Evolutionary conservation across 2,329 filamentous ascomycete species (phyloP).

Genomic region (Epichloe scottii): DNA sequence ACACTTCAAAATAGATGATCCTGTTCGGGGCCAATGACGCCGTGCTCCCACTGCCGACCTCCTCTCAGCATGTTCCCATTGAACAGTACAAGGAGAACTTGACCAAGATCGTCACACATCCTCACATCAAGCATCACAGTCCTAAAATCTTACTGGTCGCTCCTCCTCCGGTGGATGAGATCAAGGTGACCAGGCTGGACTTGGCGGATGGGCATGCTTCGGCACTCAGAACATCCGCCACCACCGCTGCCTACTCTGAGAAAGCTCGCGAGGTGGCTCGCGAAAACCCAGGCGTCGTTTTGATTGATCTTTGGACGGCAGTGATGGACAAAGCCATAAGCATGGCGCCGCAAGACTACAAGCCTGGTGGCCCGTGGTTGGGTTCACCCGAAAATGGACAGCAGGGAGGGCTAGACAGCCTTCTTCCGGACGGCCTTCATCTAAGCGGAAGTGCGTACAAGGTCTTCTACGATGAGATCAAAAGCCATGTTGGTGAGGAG

Average conservation of each 20-base stretch:
- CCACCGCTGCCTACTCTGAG: conserved; percentile 45
- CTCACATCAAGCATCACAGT: conserved; percentile 53
- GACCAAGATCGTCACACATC: conserved; percentile 57
- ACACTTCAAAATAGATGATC: conserved; percentile 41
- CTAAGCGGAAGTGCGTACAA: conserved; percentile 41
- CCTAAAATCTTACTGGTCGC: conserved; percentile 67
- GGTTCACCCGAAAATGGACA: conserved; percentile 38
- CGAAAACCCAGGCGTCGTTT: conserved; percentile 50
- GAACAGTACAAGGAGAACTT: conserved; percentile 64
- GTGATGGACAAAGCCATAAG: conserved; percentile 59
- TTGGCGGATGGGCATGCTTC: conserved; percentile 31
- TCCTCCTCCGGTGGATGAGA: conserved; percentile 73
- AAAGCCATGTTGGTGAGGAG: conserved; percentile 34
- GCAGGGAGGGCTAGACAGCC: conserved; percentile 35
- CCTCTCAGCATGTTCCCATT: conserved; percentile 67
- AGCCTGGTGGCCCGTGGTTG: conserved; percentile 33
- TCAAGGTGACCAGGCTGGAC: conserved; percentile 42
- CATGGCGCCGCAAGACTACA: conserved; percentile 44
- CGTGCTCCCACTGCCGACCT: conserved; percentile 47
- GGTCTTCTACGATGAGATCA: conserved; percentile 36
- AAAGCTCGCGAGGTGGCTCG: conserved; percentile 54
- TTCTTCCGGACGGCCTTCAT: conserved; percentile 47
- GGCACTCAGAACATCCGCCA: conserved; percentile 31
- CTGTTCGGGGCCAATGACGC: conserved; percentile 91
- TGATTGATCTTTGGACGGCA: conserved; percentile 69